These are phyloP conservation scores for Solanum virginianum DNA, from an alignment of 257 asterid genomes.

Conservation along the genomic window DNA sequence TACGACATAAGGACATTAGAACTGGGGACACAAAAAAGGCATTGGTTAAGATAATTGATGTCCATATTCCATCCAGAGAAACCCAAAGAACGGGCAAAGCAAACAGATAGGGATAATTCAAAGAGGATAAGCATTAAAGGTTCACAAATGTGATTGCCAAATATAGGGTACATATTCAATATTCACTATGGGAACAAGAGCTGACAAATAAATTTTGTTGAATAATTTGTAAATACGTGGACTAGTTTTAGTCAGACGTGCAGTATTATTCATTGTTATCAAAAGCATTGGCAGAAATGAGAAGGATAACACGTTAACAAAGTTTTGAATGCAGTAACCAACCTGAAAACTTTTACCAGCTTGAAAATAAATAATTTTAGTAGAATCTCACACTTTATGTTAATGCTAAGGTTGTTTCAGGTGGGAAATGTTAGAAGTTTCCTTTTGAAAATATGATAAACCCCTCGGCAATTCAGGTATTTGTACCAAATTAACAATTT, in stretches of 20 bases:
- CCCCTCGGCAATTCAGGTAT: background rate
- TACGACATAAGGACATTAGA: background rate
- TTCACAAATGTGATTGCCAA: background rate
- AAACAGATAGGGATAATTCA: background rate
- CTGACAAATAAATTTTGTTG: background rate
- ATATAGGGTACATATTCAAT: background rate
- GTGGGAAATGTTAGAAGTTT: background rate
- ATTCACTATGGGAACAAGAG: background rate
- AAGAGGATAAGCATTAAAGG: background rate
- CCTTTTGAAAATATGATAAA: background rate
- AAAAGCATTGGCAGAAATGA: background rate
- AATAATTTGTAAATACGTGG: background rate
- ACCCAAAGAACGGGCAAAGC: background rate
- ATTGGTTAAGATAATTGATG: background rate
- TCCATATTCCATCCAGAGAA: background rate
- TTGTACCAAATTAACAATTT: background rate
- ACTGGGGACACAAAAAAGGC: background rate
- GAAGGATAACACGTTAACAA: background rate
- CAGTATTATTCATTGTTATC: background rate
- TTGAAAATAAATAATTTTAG: background rate
- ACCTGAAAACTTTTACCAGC: background rate
- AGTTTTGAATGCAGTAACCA: background rate
- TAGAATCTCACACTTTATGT: background rate
- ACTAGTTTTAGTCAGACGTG: background rate
- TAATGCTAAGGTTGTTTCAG: background rate